Evolutionary conservation across 306 rosid species (phyloP).

Genomic region (Vachellia pachyceras): DNA sequence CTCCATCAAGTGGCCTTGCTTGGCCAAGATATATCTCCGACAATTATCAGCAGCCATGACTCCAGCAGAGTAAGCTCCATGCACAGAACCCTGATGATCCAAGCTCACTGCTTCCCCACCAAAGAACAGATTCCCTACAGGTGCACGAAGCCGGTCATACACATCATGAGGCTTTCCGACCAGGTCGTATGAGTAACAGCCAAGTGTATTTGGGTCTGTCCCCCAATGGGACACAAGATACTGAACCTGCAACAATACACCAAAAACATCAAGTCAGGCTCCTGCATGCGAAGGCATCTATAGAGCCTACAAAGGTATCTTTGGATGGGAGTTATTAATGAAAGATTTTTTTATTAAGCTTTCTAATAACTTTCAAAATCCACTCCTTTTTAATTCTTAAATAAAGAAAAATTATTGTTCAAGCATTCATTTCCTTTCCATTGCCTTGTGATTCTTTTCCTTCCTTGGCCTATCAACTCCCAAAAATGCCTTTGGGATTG

Average conservation of each 20-base stretch:
- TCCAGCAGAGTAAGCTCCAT: slow-evolving; percentile 68
- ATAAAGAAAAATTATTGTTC: neutral
- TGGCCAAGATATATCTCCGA: slow-evolving; percentile 42
- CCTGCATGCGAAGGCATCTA: neutral
- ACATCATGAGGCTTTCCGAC: slow-evolving; percentile 72
- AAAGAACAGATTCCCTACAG: slow-evolving; percentile 62
- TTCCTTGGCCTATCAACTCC: neutral
- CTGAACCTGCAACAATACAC: slow-evolving; percentile 60
- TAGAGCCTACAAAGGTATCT: neutral
- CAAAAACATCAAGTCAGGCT: slow-evolving; percentile 36
- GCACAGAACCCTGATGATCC: slow-evolving; percentile 82
- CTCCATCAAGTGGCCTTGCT: slow-evolving; percentile 43
- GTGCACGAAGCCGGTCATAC: slow-evolving; percentile 75
- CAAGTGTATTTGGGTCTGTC: slow-evolving; percentile 74
- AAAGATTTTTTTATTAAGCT: neutral
- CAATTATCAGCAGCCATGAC: slow-evolving; percentile 58
- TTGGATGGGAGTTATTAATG: neutral
- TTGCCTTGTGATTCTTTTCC: neutral
- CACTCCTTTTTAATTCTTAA: neutral
- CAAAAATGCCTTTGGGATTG: neutral
- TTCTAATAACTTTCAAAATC: neutral
- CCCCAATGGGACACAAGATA: slow-evolving; percentile 83
- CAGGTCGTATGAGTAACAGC: slow-evolving; percentile 73
- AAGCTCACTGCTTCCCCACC: slow-evolving; percentile 65
- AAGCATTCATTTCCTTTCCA: neutral